Percentiles rank a stretch among this genome's conserved stretches.
Conservation (phyloP, 768 basidiomycete species). For the Lactarius vividus region DNA sequence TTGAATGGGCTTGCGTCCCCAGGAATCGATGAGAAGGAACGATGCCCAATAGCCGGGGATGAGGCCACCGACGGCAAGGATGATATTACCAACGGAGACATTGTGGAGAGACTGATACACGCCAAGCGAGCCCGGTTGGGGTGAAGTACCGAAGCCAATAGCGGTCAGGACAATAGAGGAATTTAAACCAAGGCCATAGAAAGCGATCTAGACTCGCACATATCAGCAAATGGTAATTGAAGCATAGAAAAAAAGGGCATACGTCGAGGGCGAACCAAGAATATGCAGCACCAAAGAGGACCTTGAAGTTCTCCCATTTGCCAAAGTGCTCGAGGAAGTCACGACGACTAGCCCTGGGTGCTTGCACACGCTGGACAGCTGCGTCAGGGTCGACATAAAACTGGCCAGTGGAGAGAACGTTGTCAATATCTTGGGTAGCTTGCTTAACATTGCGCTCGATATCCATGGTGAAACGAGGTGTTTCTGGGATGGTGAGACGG, state of each 20-base stretch:
- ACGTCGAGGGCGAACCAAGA: slow-evolving; percentile 90
- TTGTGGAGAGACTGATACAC: slow-evolving; percentile 58
- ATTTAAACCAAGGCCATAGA: slow-evolving; percentile 88
- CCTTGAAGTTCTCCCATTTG: slow-evolving; percentile 74
- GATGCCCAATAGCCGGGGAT: slow-evolving; percentile 76
- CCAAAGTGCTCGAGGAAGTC: slow-evolving; percentile 73
- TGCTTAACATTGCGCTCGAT: slow-evolving; percentile 80
- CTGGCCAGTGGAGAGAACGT: slow-evolving; percentile 53
- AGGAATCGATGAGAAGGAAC: slow-evolving; percentile 66
- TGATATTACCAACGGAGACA: slow-evolving; percentile 69
- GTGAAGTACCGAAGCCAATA: slow-evolving; percentile 66
- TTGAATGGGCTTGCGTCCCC: slow-evolving; percentile 84
- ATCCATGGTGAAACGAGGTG: slow-evolving; percentile 91
- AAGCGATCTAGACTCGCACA: slow-evolving; percentile 56
- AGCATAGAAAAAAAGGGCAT: slow-evolving; percentile 42
- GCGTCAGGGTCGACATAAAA: slow-evolving; percentile 54
- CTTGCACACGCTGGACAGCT: slow-evolving; percentile 55
- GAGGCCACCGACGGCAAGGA: slow-evolving; percentile 73
- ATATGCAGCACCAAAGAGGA: slow-evolving; percentile 73
- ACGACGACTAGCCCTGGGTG: slow-evolving; percentile 62
- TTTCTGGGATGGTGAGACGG: slow-evolving; percentile 91
- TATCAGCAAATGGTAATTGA: neutral
- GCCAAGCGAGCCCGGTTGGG: slow-evolving; percentile 34
- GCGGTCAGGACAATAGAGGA: slow-evolving; percentile 69
- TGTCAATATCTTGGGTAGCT: slow-evolving; percentile 69